Conservation (phyloP, 352 stramenopile genomes). For the Pythium chondricola region DNA sequence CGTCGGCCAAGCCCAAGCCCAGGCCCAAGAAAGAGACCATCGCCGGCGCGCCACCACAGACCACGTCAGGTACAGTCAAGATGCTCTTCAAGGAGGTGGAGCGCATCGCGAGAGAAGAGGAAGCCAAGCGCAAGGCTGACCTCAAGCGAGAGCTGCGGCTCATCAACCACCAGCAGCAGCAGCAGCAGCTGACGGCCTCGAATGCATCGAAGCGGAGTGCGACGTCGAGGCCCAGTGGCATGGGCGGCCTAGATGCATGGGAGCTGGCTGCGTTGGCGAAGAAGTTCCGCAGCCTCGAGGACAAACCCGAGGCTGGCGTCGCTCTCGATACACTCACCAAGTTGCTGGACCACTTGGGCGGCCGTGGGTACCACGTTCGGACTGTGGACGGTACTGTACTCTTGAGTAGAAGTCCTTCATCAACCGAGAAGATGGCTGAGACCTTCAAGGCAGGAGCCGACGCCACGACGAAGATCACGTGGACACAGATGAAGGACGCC, state of each 20-base stretch:
- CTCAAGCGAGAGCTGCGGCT: conserved; percentile 36
- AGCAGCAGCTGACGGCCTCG: conserved; percentile 10
- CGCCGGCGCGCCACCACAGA: conserved; percentile 29
- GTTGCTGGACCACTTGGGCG: conserved; percentile 7
- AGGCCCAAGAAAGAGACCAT: conserved; percentile 55
- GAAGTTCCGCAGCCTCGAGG: conserved; percentile 39
- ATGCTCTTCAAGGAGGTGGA: conserved; percentile 66
- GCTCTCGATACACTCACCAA: not conserved
- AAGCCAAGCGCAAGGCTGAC: conserved; percentile 25
- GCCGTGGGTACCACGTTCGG: conserved; percentile 4
- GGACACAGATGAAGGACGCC: conserved; percentile 5
- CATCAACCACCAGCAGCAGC: conserved; percentile 30
- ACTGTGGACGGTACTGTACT: not conserved
- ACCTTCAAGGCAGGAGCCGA: too few relatives aligned
- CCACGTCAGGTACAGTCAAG: conserved; percentile 59
- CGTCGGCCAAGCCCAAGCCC: conserved; percentile 52
- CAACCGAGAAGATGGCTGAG: not conserved
- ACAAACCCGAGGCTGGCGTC: conserved; percentile 9
- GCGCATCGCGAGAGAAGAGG: conserved; percentile 34
- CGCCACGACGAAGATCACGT: not conserved
- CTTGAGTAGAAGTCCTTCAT: too few relatives aligned
- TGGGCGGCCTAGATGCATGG: conserved; percentile 34
- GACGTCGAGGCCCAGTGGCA: not conserved
- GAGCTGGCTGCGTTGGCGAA: conserved; percentile 45
- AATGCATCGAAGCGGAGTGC: conserved; percentile 3